Conservation (phyloP, 2,329 filamentous ascomycete species). For the Leptographium flavum region DNA sequence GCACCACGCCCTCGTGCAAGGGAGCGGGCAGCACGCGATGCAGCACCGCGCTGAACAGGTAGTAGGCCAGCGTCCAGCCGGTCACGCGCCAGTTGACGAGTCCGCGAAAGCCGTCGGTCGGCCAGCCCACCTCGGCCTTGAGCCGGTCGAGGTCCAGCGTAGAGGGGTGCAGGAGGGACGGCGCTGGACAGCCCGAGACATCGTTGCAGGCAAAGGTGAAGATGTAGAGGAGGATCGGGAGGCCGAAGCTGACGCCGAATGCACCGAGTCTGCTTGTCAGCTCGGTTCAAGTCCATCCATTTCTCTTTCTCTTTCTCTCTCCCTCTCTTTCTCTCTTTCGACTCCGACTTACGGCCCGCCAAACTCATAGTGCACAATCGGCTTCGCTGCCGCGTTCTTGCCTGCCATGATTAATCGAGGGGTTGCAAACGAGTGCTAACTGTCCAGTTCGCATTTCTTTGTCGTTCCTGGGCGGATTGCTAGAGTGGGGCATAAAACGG, state of each 20-base stretch:
- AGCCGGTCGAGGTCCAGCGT: conserved; percentile 57
- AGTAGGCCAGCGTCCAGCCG: conserved; percentile 62
- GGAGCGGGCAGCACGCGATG: conserved; percentile 64
- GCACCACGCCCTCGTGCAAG: conserved; percentile 53
- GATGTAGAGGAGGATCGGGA: conserved; percentile 66
- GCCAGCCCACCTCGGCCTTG: conserved; percentile 74
- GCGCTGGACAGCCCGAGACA: conserved; percentile 76
- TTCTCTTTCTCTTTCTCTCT: too few relatives aligned
- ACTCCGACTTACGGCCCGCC: conserved; percentile 29
- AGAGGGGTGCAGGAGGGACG: conserved; percentile 60
- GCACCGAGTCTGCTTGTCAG: conserved; percentile 51
- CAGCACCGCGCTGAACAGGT: conserved; percentile 58
- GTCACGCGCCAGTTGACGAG: conserved; percentile 57
- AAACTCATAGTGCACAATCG: conserved; percentile 28
- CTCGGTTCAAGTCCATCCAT: too few relatives aligned
- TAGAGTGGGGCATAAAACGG: too few relatives aligned
- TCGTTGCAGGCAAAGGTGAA: conserved; percentile 87
- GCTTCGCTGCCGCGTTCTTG: neutral
- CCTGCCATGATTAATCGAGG: neutral
- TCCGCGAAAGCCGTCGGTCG: conserved; percentile 51
- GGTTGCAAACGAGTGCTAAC: too few relatives aligned
- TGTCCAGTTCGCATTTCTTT: too few relatives aligned
- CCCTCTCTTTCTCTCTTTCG: too few relatives aligned
- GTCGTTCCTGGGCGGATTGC: too few relatives aligned
- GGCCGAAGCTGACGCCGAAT: conserved; percentile 60